A percentile compares a stretch with the other conserved stretches of the same genome.
phyloP scores from a whole-genome alignment of 225 moss, liverwort and hornwort species.

The Polytrichum formosum region DNA sequence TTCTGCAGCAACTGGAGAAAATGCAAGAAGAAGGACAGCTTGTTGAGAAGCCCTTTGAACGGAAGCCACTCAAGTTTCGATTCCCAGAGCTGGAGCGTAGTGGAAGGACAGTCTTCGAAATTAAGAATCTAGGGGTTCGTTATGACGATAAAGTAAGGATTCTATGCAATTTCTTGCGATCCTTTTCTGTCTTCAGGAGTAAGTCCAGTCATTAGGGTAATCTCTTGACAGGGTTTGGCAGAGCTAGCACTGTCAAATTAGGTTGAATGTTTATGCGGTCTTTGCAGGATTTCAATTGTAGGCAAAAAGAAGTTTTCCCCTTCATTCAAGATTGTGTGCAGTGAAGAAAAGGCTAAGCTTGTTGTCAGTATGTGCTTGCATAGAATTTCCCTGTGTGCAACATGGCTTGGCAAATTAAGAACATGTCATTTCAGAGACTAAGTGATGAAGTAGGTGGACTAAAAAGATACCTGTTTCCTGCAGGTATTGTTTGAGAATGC shows the following conservation, averaged over 20 bases:
- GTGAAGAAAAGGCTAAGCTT: too few relatives aligned
- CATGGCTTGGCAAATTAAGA: too few relatives aligned
- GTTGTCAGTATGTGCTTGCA: too few relatives aligned
- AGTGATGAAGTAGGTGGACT: background rate
- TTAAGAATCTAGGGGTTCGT: conserved; percentile 54
- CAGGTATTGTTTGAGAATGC: conserved; percentile 71
- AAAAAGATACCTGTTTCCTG: background rate
- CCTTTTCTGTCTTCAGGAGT: too few relatives aligned
- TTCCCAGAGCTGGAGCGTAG: conserved; percentile 96
- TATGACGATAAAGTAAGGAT: conserved; percentile 58
- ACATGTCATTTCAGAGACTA: background rate
- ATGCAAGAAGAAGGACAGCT: conserved; percentile 76
- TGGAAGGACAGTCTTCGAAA: conserved; percentile 73
- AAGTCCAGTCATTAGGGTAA: too few relatives aligned
- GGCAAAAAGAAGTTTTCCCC: too few relatives aligned
- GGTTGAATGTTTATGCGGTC: too few relatives aligned
- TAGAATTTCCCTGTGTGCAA: too few relatives aligned
- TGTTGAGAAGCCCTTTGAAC: conserved; percentile 92
- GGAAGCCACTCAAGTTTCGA: conserved; percentile 74
- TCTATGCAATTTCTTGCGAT: background rate
- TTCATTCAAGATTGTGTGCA: too few relatives aligned
- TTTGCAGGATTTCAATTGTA: too few relatives aligned
- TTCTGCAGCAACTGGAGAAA: conserved; percentile 73
- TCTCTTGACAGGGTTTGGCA: too few relatives aligned
- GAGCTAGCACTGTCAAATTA: too few relatives aligned